Base-by-base conservation (phyloP, 352 stramenopile genomes). In the Phytophthora sojae region DNA sequence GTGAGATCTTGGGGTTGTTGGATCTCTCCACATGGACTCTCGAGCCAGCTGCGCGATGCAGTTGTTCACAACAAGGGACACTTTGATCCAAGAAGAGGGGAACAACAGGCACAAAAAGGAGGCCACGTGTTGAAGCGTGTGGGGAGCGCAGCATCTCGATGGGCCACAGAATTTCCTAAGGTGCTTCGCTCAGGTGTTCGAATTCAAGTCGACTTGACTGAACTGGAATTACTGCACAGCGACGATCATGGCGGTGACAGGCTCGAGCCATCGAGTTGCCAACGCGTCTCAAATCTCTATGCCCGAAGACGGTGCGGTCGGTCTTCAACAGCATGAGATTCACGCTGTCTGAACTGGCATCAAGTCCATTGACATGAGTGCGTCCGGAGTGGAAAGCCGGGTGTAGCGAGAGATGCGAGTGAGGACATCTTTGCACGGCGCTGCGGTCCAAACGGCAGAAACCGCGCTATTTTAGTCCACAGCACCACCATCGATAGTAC, bases 361-460 rank as follows among this genome's bases (percentile, higher is more conserved):
- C 67, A 67, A 67, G 67, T 23, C 49, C 56, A 42, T 71, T 75
- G 69, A 76, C 69, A 76, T 26, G 68, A 71, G 61, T 66, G 67
- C 47, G 59, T 70, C 55, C 61, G 12, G 50, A 75, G 51, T 76
- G 69, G 69, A 76, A 64, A 76, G 57, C 56, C 69, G 32, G 23
- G n/a, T 4, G 25, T 14, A 59, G 6, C 37, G 15, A 21, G 54
- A 59, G 62, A 60, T 57, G 39, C 45, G n/a, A 49, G 54, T 52
- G 47, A 65, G 32, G 42, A 67, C 67, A 71, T 64, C 49, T 68
- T 74, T 65, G 67, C 45, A 51, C 54, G 47, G 67, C 49, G 23
- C 25, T 19, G 2, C 56, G 23, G n/a, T 64, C 39, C 26, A 23
- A 25, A 56, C 26, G 55, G 45, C 39, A 45, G 37, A 45, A 45